Evolutionary conservation across 2,329 filamentous ascomycete genomes (phyloP), one percentile per base, ranked within the genome.

Genomic region (Diaporthe destruens): DNA sequence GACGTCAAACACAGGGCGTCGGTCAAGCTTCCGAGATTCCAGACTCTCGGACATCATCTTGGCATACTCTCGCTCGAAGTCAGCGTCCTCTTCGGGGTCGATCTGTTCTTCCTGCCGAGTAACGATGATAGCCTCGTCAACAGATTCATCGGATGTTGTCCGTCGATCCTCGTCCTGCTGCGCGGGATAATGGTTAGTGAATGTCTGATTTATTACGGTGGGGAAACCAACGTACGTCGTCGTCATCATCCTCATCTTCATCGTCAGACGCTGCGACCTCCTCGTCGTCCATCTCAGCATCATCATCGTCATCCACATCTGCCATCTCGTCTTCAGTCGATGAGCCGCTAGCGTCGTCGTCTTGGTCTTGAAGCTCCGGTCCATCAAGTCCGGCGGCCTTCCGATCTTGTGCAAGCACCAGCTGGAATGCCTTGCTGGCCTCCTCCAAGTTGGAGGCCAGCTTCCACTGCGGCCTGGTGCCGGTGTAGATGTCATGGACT

Each of bases 41-140:
- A 98, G 85, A 84, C 96, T 98, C 82, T 99, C 96, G 66, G 95
- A 90, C 96, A 99, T 98, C 90, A 99, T 93, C 82, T 97, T 98
- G 49, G 96, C 95, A 81, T 98, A 96, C 82, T 98, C 96, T 77
- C 96, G 94, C 80, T 99, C 97, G 80, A 99, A 99, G 54, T 99
- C 96, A 8, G 96, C 96, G 79, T 99, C 96, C 53, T 93, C 94
- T 83, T 98, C 95, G 0, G 96, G 95, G 76, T 99, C 95, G 71
- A 95, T 88, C 77, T 96, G 90, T 80, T 98, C 94, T 81, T 98
- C 94, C 79, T 96, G 92, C 74, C 95, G 91, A 56, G 94, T 97
- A 61, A 99, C 96, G 55, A 98, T 89, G 76, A 98, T 97, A 32
- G 93, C 91, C 80, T 98, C 95, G 75, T 98, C 95, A 74, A 94